Percentiles rank a stretch among this genome's conserved stretches.
These are phyloP conservation scores for Mollisia scopiformis DNA, from an alignment of 2,329 filamentous ascomycete species.

Conservation along the genomic window DNA sequence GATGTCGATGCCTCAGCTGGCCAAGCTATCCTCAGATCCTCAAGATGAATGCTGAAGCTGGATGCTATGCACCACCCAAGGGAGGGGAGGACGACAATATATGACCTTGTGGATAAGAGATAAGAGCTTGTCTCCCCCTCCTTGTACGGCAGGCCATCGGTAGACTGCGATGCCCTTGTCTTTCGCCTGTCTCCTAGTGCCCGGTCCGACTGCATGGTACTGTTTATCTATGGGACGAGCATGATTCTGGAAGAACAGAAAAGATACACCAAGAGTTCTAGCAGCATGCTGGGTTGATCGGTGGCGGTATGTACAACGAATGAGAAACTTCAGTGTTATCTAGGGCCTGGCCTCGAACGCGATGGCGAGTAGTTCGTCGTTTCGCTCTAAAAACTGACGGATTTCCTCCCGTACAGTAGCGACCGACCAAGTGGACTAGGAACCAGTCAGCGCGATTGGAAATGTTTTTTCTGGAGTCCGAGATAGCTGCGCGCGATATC, in stretches of 20 bases:
- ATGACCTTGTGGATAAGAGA: background rate
- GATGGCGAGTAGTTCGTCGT: background rate
- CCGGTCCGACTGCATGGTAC: background rate
- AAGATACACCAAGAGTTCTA: background rate
- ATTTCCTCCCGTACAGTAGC: no score
- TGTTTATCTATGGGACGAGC: background rate
- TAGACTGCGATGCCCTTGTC: background rate
- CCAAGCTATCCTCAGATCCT: background rate
- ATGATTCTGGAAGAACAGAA: background rate
- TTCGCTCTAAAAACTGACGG: no score
- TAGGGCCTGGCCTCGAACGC: background rate
- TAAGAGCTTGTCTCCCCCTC: background rate
- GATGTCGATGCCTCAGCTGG: background rate
- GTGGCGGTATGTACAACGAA: background rate
- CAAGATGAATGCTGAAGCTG: background rate
- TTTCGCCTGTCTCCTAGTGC: background rate
- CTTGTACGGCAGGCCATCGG: background rate
- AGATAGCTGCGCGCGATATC: background rate
- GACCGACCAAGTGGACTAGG: background rate
- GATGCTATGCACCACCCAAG: background rate
- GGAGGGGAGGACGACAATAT: background rate
- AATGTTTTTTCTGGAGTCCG: background rate
- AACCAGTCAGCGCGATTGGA: constrained; percentile 6
- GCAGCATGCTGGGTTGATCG: background rate
- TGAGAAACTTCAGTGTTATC: background rate